phyloP scores from a whole-genome alignment of 1,139 yeast species.

The Blastobotrys aristatus region DNA sequence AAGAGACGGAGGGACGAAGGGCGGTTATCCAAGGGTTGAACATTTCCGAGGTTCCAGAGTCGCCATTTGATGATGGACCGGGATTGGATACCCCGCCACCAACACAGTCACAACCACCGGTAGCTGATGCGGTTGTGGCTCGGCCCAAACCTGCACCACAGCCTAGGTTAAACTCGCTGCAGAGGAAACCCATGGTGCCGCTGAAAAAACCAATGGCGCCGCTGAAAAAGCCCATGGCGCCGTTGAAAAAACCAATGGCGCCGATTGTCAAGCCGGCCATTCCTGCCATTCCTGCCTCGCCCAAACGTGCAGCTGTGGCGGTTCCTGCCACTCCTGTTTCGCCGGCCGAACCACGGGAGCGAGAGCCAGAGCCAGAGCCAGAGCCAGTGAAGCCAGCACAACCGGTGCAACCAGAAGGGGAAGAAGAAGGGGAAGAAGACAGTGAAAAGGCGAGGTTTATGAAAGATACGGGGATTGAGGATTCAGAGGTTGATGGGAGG shows the following conservation, averaged over 20 bases:
- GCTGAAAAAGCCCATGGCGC: neutral
- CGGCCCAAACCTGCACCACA: neutral
- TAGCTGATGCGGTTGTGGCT: no score
- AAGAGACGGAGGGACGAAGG: no score
- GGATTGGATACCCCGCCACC: neutral
- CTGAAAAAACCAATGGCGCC: neutral
- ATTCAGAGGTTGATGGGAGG: no score
- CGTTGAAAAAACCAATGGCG: conserved; percentile 1
- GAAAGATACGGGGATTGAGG: no score
- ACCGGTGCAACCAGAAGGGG: neutral
- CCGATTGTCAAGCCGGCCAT: neutral
- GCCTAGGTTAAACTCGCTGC: neutral
- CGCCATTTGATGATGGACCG: no score
- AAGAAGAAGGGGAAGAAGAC: neutral
- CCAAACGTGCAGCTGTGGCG: neutral
- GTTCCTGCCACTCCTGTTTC: neutral
- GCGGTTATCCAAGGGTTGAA: no score
- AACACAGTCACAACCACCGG: neutral
- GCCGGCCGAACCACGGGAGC: neutral
- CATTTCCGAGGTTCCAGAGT: no score
- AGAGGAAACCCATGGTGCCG: neutral
- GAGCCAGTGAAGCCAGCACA: neutral
- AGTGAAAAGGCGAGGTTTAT: no score
- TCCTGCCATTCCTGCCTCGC: neutral
- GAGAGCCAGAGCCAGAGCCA: neutral